phyloP scores from a whole-genome alignment of 2,329 filamentous ascomycete genomes.

The Neophaeococcomyces mojaviensis region DNA sequence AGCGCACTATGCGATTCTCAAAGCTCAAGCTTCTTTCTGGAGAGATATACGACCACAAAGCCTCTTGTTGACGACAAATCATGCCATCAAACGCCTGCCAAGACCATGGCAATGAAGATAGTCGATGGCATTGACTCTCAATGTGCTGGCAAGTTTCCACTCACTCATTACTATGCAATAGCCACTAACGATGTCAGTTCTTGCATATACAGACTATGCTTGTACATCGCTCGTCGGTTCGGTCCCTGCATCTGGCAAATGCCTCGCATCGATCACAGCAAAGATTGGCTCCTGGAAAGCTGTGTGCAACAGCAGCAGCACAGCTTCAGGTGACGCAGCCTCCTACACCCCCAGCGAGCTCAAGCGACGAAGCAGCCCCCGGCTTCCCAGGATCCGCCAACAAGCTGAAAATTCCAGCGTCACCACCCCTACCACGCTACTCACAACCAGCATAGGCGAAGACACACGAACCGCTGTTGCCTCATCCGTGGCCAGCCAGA shows the following conservation, averaged over 20 bases:
- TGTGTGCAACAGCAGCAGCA: neutral
- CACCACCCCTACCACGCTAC: neutral
- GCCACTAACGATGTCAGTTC: neutral
- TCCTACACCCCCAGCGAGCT: conserved; percentile 4
- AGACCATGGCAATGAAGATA: conserved; percentile 13
- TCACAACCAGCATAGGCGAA: neutral
- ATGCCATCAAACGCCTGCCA: conserved; percentile 13
- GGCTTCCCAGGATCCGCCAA: neutral
- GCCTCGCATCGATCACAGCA: conserved; percentile 2
- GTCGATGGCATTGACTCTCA: conserved; percentile 12
- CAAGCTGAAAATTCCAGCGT: neutral
- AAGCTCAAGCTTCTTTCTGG: conserved; percentile 11
- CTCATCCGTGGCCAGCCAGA: conserved; percentile 1
- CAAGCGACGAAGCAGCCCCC: conserved; percentile 1
- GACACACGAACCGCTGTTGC: neutral
- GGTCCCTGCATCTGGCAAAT: conserved; percentile 5
- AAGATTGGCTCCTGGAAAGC: conserved; percentile 8
- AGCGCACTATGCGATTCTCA: conserved; percentile 15
- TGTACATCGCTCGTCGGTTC: conserved; percentile 3
- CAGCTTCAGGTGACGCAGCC: neutral
- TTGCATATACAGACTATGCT: conserved; percentile 6
- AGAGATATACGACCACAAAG: conserved; percentile 8
- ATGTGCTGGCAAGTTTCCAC: conserved; percentile 12
- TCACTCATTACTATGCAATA: neutral
- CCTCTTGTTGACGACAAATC: conserved; percentile 8